Base-by-base conservation (phyloP, 192 early-diverging fungal genomes). In the Backusella australiensis region DNA sequence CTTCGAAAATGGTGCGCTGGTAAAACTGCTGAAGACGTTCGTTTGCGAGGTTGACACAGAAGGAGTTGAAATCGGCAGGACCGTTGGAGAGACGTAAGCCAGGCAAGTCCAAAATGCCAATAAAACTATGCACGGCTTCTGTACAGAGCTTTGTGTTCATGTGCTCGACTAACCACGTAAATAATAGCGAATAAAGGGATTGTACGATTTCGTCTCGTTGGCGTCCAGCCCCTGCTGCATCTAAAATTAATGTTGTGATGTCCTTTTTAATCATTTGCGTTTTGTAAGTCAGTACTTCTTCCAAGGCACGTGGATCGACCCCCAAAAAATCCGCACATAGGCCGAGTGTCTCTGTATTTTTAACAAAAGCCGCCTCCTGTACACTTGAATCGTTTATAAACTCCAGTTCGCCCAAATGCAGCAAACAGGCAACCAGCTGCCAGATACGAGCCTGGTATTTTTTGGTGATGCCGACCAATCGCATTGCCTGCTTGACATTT, bases 371-470 rank as follows among this genome's bases (percentile, higher is more conserved):
- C 42, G 94, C 90, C 46, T 94, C 93, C 75, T 92, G 87, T 35
- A 87, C 81, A 49, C 93, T 90, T 66, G 89, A 88, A 49, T 89
- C 89, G 53, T 93, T 87, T 49, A 84, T 78, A 77, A 97, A 98
- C 68, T 93, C 89, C 69, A 99, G 78, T 77, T 98, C 96, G 21
- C 96, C 95, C 19, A 99, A 86, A 74, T 93, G 91, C 39, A 99
- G 82, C 70, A 99, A 92, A 29, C 94, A 91, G 0, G 96, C 91
- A 46, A 99, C 80, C 44, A 94, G 85, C 52, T 94, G 89, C 80
- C 96, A 95, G 67, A 97, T 93, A 76, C 95, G 93, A 34, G 89
- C 91, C 49, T 93, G 92, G 79, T 93, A 90, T 80, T 91, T 92
- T 75, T 89, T 91, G 34, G 89, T 89, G 34, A 99, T 91, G 17